phyloP scores from a whole-genome alignment of 2,329 filamentous ascomycete species.

The Fusarium newnesense region DNA sequence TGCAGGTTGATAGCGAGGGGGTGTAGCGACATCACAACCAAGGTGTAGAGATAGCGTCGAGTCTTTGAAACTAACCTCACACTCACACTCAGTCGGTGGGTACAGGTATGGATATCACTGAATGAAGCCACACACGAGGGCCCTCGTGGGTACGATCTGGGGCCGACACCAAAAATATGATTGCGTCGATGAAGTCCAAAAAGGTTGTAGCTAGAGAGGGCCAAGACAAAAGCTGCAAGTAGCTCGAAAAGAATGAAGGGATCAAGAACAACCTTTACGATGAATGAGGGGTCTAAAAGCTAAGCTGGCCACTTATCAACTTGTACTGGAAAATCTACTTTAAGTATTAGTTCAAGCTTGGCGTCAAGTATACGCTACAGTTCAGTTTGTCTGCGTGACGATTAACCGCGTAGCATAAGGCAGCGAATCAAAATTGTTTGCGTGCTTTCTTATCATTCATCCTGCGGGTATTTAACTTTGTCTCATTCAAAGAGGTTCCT shows the following conservation, averaged over 20 bases:
- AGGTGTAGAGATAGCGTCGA: slow-evolving; percentile 37
- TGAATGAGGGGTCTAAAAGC: slow-evolving; percentile 27
- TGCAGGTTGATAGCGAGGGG: slow-evolving; percentile 34
- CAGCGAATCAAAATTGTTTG: slow-evolving; percentile 28
- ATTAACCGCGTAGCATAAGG: slow-evolving; percentile 28
- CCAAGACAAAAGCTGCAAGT: slow-evolving; percentile 33
- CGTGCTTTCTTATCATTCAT: slow-evolving; percentile 37
- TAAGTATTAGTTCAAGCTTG: slow-evolving; percentile 18
- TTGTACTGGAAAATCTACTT: slow-evolving; percentile 3
- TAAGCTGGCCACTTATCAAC: slow-evolving; percentile 4
- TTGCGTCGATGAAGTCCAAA: slow-evolving; percentile 38
- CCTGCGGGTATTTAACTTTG: slow-evolving; percentile 1
- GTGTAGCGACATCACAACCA: slow-evolving; percentile 10
- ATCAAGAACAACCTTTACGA: slow-evolving; percentile 24
- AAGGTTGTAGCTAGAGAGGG: slow-evolving; percentile 30
- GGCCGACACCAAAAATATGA: slow-evolving; percentile 28
- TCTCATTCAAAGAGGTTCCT: slow-evolving; percentile 5
- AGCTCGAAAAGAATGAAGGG: slow-evolving; percentile 17
- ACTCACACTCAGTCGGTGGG: slow-evolving; percentile 2
- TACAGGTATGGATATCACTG: slow-evolving; percentile 21
- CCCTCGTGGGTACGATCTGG: slow-evolving; percentile 36
- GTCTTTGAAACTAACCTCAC: slow-evolving; percentile 24
- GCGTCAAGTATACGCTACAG: slow-evolving; percentile 17
- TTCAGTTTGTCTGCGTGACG: slow-evolving; percentile 14
- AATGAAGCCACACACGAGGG: slow-evolving; percentile 16